Base-by-base conservation (phyloP, 495 filamentous ascomycete genomes). In the Stereocaulon alpinum region DNA sequence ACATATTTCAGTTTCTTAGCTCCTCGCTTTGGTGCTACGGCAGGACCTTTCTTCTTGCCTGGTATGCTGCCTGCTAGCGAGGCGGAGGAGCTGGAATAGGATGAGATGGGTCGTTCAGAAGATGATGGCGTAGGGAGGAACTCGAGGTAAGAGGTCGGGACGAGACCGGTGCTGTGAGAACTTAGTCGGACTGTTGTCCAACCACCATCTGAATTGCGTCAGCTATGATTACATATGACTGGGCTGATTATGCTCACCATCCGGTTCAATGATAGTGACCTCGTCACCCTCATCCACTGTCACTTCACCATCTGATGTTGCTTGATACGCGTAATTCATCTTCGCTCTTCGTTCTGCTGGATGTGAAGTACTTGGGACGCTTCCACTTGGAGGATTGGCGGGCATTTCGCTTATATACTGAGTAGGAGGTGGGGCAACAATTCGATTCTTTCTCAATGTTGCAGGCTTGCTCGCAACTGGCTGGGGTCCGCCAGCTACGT, bases 1-100 rank as follows among this genome's bases (percentile, higher is more conserved):
- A 93, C 91, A 63, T 96, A 94, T 67, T 86, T 87, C n/a, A 96
- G 73, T 66, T 95, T 95, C 83, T 95, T 95, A 15, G 91, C 93
- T 11, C 91, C 92, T 10, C 92, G 81, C 63, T 87, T 86, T 11
- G 93, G 93, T 24, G 91, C 94, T 15, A 98, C 93, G 0, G 86
- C 91, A 0, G 93, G 93, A 0, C 93, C 93, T 66, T 95, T 88
- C 71, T 93, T 94, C 74, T 94, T 96, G 34, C 57, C 61, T 18
- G 44, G 67, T 4, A 73, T 69, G 51, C 80, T 78, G 18, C 83
- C 82, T 12, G 80, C 77, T 18, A 88, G 69, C 2, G 86, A 91
- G 11, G 83, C 84, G 1, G 87, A 87, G 12, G 88, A 92, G 68
- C 84, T 88, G 6, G 89, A 94, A 68, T 92, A 92, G 0, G 80